Conservation (phyloP, 495 filamentous ascomycete genomes). For the Pyrenula aspistea region DNA sequence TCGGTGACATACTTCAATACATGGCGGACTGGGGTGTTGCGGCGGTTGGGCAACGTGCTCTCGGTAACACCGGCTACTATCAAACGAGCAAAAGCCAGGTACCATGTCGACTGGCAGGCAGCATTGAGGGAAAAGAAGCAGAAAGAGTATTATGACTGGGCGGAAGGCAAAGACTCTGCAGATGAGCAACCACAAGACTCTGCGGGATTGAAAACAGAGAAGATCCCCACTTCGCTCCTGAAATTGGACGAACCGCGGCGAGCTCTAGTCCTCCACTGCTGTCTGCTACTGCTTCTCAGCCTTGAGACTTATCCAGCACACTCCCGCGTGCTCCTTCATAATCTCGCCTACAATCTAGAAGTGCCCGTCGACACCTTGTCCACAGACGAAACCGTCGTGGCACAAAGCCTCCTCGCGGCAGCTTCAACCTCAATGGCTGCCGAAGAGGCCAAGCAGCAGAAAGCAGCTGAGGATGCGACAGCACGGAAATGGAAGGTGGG, state of each 20-base stretch:
- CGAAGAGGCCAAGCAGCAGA: slow-evolving; percentile 44
- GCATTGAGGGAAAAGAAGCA: neutral
- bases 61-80: neutral
- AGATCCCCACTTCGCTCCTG: neutral
- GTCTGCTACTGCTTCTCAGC: slow-evolving; percentile 48
- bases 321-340: slow-evolving; percentile 6
- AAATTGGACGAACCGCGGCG: neutral
- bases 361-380: slow-evolving; percentile 37
- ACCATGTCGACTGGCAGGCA: neutral
- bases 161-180: neutral
- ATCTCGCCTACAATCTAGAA: slow-evolving; percentile 5
- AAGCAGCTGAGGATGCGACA: slow-evolving; percentile 39
- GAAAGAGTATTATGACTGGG: neutral
- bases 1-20: neutral
- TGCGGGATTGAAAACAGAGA: neutral
- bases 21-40: neutral
- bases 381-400: slow-evolving; percentile 45
- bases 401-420: slow-evolving; percentile 41
- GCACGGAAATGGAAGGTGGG: slow-evolving; percentile 49
- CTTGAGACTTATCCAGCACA: slow-evolving; percentile 26
- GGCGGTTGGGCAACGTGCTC: neutral
- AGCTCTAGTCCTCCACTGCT: slow-evolving; percentile 7
- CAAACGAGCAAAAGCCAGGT: neutral
- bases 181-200: neutral
- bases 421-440: slow-evolving; percentile 40